These are phyloP conservation scores for Vitis rupestris DNA, from an alignment of 164 flowering plant genomes.

Conservation along the genomic window DNA sequence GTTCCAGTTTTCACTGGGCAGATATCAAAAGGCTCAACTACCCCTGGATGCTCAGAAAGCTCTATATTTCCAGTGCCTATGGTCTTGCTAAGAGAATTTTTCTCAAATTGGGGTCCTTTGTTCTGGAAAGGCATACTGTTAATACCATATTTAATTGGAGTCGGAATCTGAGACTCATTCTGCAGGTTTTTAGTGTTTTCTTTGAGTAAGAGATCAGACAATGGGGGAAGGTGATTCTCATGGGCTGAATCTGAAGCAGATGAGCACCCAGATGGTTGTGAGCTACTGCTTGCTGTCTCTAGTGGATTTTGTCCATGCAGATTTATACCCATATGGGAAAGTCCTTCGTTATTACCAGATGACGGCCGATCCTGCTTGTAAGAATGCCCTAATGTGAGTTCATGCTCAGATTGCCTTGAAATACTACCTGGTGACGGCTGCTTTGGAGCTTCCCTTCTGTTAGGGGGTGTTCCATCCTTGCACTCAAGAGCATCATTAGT, in stretches of 20 bases:
- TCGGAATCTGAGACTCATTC: not conserved
- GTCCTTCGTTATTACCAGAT: not conserved
- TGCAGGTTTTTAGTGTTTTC: too few relatives aligned
- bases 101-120: not conserved
- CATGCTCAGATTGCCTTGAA: slow-evolving; percentile 1
- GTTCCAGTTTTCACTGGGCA: slow-evolving; percentile 26
- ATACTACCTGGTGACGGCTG: not conserved
- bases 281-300: not conserved
- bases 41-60: not conserved
- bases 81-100: not conserved
- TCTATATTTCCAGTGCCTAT: not conserved
- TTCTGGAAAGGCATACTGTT: not conserved
- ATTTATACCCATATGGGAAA: not conserved
- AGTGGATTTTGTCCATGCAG: not conserved
- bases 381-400: not conserved
- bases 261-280: not conserved
- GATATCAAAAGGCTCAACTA: slow-evolving; percentile 40
- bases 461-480: slow-evolving; percentile 1
- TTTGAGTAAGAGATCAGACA: not conserved
- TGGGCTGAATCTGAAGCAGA: not conserved
- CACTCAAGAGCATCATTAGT: slow-evolving; percentile 1
- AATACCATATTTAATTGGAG: not conserved
- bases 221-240: not conserved
- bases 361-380: not conserved
- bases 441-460: not conserved